Percentiles rank a stretch among this genome's conserved stretches.
phyloP scores from a whole-genome alignment of 352 stramenopile species.

The Phytophthora aleatoria region DNA sequence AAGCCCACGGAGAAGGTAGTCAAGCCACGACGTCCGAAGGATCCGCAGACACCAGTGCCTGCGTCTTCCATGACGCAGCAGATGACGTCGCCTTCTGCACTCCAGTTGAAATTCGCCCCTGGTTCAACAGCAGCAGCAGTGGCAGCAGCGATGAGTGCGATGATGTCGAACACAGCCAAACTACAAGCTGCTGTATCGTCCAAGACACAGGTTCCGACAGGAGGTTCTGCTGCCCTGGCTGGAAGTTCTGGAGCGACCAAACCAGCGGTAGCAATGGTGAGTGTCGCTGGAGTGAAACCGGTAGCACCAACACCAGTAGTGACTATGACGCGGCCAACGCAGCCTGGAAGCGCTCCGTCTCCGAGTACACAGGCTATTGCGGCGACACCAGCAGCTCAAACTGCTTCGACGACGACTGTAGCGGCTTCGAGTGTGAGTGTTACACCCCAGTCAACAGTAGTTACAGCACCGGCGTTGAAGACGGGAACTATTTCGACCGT shows the following conservation, averaged over 20 bases:
- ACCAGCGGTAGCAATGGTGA: neutral
- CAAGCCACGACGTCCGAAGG: conserved; percentile 45
- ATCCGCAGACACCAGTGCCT: conserved; percentile 19
- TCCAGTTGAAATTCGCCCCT: conserved; percentile 32
- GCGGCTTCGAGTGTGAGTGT: neutral
- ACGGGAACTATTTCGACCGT: neutral
- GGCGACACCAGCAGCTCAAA: neutral
- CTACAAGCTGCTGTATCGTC: conserved; percentile 17
- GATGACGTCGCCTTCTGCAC: conserved; percentile 22
- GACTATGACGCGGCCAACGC: neutral
- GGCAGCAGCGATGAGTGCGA: conserved; percentile 32
- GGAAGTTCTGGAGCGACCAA: conserved; percentile 1
- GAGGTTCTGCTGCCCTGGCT: neutral
- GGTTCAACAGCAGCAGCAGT: conserved; percentile 30
- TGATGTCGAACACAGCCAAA: conserved; percentile 35
- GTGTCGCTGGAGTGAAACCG: conserved; percentile 1
- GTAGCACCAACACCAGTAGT: neutral
- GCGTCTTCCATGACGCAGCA: conserved; percentile 8
- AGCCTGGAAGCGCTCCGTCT: neutral
- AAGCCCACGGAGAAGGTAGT: conserved; percentile 61
- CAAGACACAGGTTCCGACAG: conserved; percentile 7
- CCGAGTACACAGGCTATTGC: neutral
- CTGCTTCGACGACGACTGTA: neutral
- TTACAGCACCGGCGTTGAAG: neutral
- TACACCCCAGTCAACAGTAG: neutral